Base-by-base conservation (phyloP, 176 grass and related monocot genomes). In the Oryza officinalis region DNA sequence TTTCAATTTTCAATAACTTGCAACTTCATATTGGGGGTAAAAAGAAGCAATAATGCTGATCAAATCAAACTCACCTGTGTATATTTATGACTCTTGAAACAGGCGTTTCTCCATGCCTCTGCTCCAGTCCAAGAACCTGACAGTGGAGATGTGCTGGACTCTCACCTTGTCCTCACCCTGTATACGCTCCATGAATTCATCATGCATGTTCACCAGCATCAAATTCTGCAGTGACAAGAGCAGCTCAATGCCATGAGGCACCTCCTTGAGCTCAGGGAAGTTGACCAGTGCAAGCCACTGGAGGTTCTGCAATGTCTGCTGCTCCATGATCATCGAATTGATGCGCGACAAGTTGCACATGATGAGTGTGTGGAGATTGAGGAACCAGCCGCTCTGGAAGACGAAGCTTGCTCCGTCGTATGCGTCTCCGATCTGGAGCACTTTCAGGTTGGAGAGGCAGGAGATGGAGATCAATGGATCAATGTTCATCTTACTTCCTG, bases 31-130 rank as follows among this genome's bases (percentile, higher is more conserved):
- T 54, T 54, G 27, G 50, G 50, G 18, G 10, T 9, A 52, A 50
- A 17, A 0, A 74, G 3, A 8, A 8, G 9, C 13, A 72, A 47
- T 8, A 72, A 27, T 49, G 22, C 4, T 8, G 10, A 60, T 23
- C 35, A 2, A 78, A 65, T 27, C 13, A 78, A 41, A 23, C 38
- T 41, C 17, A 78, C 59, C 61, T 79, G 2, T 50, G 18, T 11
- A 13, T 78, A 27, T 67, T 66, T 78, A 78, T 4, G 14, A 65
- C 10, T 66, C 77, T 47, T 79, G 77, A 44, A 79, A 79, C 41
- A 79, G 77, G 63, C 77, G 77, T 67, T 32, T 49, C 77, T 79
- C 77, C 40, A 79, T 79, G 63, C 77, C 63, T 38, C 40, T 80
- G 27, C 20, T 69, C 78, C 20, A 47, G 78, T 80, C 64, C 5